Percentiles rank a stretch among this genome's conserved stretches.
Conservation (phyloP, 2,329 filamentous ascomycete species). For the Aspergillus oerlinghausenensis region DNA sequence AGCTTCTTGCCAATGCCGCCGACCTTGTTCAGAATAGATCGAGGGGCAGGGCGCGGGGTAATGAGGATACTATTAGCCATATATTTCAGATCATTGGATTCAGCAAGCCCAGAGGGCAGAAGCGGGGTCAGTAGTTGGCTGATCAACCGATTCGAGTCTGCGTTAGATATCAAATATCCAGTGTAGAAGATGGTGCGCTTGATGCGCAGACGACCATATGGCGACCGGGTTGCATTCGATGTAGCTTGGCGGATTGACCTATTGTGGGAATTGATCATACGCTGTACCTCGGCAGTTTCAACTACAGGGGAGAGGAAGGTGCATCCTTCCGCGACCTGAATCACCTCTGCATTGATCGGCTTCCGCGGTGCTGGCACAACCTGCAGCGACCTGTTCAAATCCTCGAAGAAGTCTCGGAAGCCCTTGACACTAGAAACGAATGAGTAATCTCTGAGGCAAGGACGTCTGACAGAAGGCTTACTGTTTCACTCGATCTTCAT, state of each 20-base stretch:
- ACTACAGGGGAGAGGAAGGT: slow-evolving; percentile 70
- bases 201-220: slow-evolving; percentile 58
- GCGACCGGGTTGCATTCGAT: slow-evolving; percentile 37
- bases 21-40: slow-evolving; percentile 71
- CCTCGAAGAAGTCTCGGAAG: slow-evolving; percentile 78
- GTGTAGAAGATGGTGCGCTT: slow-evolving; percentile 89
- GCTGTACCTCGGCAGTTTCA: slow-evolving; percentile 80
- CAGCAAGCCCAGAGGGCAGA: slow-evolving; percentile 57
- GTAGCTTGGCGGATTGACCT: slow-evolving; percentile 25
- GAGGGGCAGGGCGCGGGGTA: slow-evolving; percentile 68
- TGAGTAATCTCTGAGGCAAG: slow-evolving; percentile 10
- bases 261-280: slow-evolving; percentile 87
- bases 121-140: slow-evolving; percentile 55
- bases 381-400: slow-evolving; percentile 64
- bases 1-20: slow-evolving; percentile 82
- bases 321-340: slow-evolving; percentile 75
- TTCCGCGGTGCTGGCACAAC: slow-evolving; percentile 45
- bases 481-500: slow-evolving; percentile 61
- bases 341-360: slow-evolving; percentile 70
- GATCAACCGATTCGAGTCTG: slow-evolving; percentile 68
- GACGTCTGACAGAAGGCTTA: slow-evolving; percentile 27
- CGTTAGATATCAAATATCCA: slow-evolving; percentile 73
- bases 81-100: slow-evolving; percentile 66
- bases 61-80: slow-evolving; percentile 92
- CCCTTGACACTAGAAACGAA: slow-evolving; percentile 56